Conservation (phyloP, 148 eudicot species). For the Chenopodium quinoa region DNA sequence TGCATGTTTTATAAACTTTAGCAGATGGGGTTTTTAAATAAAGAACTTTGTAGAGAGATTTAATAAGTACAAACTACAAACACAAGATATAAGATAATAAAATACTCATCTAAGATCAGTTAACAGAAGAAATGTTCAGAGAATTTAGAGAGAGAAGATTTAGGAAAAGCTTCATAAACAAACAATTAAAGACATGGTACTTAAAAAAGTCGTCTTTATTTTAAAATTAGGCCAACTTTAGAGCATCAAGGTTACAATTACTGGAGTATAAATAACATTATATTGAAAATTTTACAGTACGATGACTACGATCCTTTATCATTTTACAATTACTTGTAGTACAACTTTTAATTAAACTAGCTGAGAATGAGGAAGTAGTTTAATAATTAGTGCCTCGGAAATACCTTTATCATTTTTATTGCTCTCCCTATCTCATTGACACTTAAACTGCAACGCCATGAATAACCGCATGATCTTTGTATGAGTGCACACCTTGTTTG, state of each 20-base stretch:
- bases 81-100: no score
- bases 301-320: background rate
- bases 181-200: background rate
- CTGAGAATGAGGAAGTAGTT: background rate
- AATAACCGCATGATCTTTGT: slow-evolving; percentile 97
- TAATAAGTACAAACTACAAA: no score
- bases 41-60: background rate
- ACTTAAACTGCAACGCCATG: slow-evolving; percentile 94
- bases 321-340: background rate
- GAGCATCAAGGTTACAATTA: background rate
- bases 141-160: no score
- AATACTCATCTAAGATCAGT: no score
- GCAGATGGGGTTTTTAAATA: background rate
- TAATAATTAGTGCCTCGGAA: background rate
- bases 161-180: background rate
- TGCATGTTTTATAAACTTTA: slow-evolving; percentile 32
- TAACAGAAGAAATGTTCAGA: no score
- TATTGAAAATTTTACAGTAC: background rate
- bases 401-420: slow-evolving; percentile 78
- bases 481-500: slow-evolving; percentile 91
- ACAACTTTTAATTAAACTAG: background rate
- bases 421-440: slow-evolving; percentile 82
- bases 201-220: background rate
- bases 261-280: background rate
- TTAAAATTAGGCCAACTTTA: background rate